Conservation (phyloP, 139 green algal species). For the Tetraselmis striata region DNA sequence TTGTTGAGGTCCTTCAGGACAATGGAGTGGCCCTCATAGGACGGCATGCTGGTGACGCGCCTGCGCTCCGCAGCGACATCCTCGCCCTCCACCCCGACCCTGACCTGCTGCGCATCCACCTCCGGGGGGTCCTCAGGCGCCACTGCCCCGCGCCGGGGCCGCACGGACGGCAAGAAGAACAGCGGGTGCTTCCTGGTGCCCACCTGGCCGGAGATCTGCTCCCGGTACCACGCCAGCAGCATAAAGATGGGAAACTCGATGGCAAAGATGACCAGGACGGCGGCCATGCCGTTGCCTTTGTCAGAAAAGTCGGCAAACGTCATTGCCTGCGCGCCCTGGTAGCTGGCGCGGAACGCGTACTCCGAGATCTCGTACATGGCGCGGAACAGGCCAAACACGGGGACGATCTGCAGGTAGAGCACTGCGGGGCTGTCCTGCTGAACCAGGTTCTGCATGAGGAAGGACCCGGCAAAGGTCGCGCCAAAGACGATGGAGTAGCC, state of each 20-base stretch:
- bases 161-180: constrained; percentile 23
- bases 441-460: background rate
- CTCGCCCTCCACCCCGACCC: constrained; percentile 2
- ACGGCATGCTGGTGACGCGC: background rate
- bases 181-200: constrained; percentile 16
- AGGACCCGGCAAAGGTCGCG: constrained; percentile 48
- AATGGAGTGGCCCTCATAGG: background rate
- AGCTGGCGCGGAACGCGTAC: constrained; percentile 41
- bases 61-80: constrained; percentile 28
- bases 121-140: background rate
- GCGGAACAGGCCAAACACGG: background rate
- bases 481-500: constrained; percentile 76
- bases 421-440: background rate
- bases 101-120: background rate
- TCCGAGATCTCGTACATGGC: constrained; percentile 23
- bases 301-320: constrained; percentile 54
- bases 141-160: constrained; percentile 1
- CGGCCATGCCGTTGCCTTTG: constrained; percentile 55
- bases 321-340: constrained; percentile 49
- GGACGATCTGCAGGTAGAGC: background rate
- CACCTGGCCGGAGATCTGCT: constrained; percentile 13
- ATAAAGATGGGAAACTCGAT: constrained; percentile 77
- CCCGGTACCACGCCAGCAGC: constrained; percentile 64
- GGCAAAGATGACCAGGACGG: constrained; percentile 56
- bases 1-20: constrained; percentile 1